Base-by-base conservation (phyloP, 2,329 filamentous ascomycete species). In the Trematosphaeria pertusa region DNA sequence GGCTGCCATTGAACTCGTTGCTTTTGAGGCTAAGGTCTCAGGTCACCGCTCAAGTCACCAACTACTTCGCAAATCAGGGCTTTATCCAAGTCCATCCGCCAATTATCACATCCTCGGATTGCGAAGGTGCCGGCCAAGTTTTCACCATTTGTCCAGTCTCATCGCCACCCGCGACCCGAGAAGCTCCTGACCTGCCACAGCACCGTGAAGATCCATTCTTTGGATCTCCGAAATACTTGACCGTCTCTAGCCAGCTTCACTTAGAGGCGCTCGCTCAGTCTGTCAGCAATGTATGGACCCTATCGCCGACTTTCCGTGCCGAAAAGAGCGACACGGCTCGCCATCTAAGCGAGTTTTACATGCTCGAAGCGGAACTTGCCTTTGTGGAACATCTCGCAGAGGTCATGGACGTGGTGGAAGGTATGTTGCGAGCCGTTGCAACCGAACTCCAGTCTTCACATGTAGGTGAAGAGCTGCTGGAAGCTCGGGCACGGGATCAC, bases 321-420 rank as follows among this genome's bases (percentile, higher is more conserved):
- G 94, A 71, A 32, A 71, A 70, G 52, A 97, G 91, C 72, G 92
- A 97, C 65, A 97, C 94, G 0, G 87, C 91, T 5, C 86, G 94
- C 20, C 94, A 99, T 73, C 78, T 99, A 51, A 96, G 91, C 75
- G 94, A 99, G 67, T 97, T 99, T 65, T 97, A 97, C 75, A 97
- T 99, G 94, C 82, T 99, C 2, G 94, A 99, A 73, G 92, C 87
- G 12, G 94, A 99, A 72, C 78, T 92, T 68, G 87, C 85, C 62
- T 96, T 96, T 69, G 82, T 87, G 32, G 80, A 88, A 36, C 76
- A 85, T 54, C 78, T 96, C 56, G 75, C 81, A 21, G 76, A 81
- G 19, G 79, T 99, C 59, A 94, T 96, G 82, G 78, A 86, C 46
- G 72, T 93, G n/a, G 82, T 91, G 2, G 91, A 97, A 70, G 78